Base-by-base conservation (phyloP, 169 alveolate species). In the Babesia sp. region DNA sequence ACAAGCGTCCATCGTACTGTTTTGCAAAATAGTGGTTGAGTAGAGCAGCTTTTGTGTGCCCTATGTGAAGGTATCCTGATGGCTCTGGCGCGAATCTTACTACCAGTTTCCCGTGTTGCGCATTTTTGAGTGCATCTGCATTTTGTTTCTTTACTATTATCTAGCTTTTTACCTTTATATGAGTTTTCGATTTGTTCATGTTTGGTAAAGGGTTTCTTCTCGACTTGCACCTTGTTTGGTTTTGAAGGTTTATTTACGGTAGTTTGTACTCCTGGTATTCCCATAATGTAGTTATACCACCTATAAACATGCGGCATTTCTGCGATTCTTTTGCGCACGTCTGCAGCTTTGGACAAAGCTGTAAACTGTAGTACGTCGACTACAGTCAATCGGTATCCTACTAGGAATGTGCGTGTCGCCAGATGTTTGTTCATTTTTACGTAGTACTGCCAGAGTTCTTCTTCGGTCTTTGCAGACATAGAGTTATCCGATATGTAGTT, bases 71-170 rank as follows among this genome's bases (percentile, higher is more conserved):
- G 83, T 95, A 98, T 29, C 99, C 99, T 36, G 98, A 94, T 28
- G 99, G 99, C 83, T 98, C 99, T 22, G 99, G 99, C 8, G 99
- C 99, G 86, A 98, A 98, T 61, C 99, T 91, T n/a, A 99, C 97
- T 37, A 96, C 97, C 16, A 98, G 99, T 76, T 95, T 86, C 46
- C 99, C 99, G 86, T 91, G 84, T 75, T 86, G 94, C 24, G 97
- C 98, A 36, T 93, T 93, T 46, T 92, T 91, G 34, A 95, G 89
- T 57, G 91, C 92, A 0, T 95, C 96, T 64, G 68, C 68, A 57
- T 77, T 9, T 36, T 33, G n/a, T 3, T 1, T 16, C 22, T 3
- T 0, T 7, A 6, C 39, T 18, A 63, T 14, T 7, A 39, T 1
- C 58, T 22, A 3, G n/a, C 28, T n/a, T 20, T 22, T 22, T 14